These are phyloP conservation scores for Venturia oleaginea DNA, from an alignment of 2,329 filamentous ascomycete species.

Conservation along the genomic window DNA sequence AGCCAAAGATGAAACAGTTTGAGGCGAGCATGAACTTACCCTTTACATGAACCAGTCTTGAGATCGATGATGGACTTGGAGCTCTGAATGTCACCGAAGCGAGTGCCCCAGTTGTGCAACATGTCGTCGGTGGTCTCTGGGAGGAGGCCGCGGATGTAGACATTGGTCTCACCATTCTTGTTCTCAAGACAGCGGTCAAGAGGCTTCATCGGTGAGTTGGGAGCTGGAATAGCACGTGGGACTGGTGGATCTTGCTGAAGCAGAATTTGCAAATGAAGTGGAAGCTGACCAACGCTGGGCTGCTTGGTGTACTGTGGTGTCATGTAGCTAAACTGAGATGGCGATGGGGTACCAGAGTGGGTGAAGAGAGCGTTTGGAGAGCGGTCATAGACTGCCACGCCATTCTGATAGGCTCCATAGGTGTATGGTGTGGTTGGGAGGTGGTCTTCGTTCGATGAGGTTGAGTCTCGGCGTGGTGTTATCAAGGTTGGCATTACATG, in stretches of 20 bases:
- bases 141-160: constrained; percentile 94
- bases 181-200: constrained; percentile 93
- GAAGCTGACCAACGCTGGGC: constrained; percentile 30
- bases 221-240: constrained; percentile 81
- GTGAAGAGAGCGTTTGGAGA: constrained; percentile 40
- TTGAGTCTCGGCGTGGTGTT: constrained; percentile 42
- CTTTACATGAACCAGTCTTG: constrained; percentile 88
- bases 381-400: constrained; percentile 39
- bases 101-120: constrained; percentile 68
- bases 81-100: constrained; percentile 89
- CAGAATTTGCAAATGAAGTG: constrained; percentile 37
- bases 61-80: constrained; percentile 98
- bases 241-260: constrained; percentile 67
- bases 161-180: constrained; percentile 89
- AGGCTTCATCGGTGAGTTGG: constrained; percentile 76
- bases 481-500: constrained; percentile 38
- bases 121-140: constrained; percentile 92
- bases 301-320: constrained; percentile 32
- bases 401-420: constrained; percentile 32
- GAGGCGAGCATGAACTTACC: constrained; percentile 46
- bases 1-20: not conserved
- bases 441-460: constrained; percentile 45
- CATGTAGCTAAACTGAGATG: constrained; percentile 39
- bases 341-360: constrained; percentile 40
- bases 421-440: constrained; percentile 39